A percentile compares a stretch with the other conserved stretches of the same genome.
These are phyloP conservation scores for Aspergillus cristatus DNA, from an alignment of 495 filamentous ascomycete species.

Conservation along the genomic window DNA sequence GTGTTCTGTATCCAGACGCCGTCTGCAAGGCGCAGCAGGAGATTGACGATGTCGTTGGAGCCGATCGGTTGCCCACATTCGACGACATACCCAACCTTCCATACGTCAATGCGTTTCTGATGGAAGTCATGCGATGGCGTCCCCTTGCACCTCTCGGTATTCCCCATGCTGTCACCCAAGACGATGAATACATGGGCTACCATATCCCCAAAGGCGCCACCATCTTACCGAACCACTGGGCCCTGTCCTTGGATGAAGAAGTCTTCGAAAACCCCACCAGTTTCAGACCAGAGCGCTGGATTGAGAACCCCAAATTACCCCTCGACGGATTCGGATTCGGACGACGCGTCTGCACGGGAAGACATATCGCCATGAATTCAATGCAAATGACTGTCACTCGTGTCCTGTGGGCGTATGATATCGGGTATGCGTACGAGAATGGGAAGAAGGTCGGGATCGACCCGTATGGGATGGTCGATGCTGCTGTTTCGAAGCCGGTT, in stretches of 20 bases:
- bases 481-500: not conserved
- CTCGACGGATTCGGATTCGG: constrained; percentile 54
- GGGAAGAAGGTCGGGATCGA: constrained; percentile 1
- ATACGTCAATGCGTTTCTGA: constrained; percentile 46
- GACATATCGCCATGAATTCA: constrained; percentile 45
- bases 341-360: constrained; percentile 49
- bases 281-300: constrained; percentile 35
- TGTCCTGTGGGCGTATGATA: constrained; percentile 48
- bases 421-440: constrained; percentile 11
- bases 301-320: constrained; percentile 30
- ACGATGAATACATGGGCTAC: constrained; percentile 49
- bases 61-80: constrained; percentile 37
- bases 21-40: constrained; percentile 15
- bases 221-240: constrained; percentile 30
- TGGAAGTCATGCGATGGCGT: constrained; percentile 53
- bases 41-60: constrained; percentile 22
- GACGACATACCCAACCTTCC: constrained; percentile 37
- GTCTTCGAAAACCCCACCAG: constrained; percentile 22
- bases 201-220: constrained; percentile 46
- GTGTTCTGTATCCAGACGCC: constrained; percentile 9
- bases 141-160: constrained; percentile 46
- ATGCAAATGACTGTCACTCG: constrained; percentile 49
- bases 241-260: constrained; percentile 27
- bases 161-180: constrained; percentile 43
- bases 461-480: not conserved